Conservation (phyloP, 192 early-diverging fungal species). For the Coemansia sp. region DNA sequence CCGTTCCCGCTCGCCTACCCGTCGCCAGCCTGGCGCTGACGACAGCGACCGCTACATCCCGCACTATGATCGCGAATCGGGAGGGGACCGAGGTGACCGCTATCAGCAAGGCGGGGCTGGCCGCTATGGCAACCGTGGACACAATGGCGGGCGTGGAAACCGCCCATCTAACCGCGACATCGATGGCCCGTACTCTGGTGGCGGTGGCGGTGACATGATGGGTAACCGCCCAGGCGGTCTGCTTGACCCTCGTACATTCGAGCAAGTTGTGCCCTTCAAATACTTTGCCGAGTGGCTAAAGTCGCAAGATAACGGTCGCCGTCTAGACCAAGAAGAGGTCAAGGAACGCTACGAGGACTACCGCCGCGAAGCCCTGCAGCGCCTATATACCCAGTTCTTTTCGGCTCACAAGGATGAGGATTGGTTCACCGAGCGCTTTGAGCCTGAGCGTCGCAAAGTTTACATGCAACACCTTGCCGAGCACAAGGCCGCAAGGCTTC, state of each 20-base stretch:
- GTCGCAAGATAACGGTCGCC: constrained; percentile 58
- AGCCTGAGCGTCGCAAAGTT: constrained; percentile 66
- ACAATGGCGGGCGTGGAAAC: constrained; percentile 39
- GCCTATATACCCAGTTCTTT: constrained; percentile 73
- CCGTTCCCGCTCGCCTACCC: constrained; percentile 47
- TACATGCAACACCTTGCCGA: constrained; percentile 55
- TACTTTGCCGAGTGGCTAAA: constrained; percentile 72
- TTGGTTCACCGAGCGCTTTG: constrained; percentile 94
- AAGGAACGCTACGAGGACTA: constrained; percentile 79
- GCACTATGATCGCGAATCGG: constrained; percentile 77
- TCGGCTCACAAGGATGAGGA: constrained; percentile 73
- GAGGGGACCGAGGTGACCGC: constrained; percentile 35
- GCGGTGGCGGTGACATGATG: constrained; percentile 32
- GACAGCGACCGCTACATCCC: constrained; percentile 80
- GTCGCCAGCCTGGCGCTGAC: constrained; percentile 38
- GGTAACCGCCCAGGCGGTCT: constrained; percentile 27
- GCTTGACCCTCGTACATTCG: constrained; percentile 73
- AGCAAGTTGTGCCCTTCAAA: constrained; percentile 74
- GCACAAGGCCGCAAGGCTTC: constrained; percentile 58
- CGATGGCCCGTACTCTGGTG: constrained; percentile 42
- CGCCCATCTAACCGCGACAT: constrained; percentile 41
- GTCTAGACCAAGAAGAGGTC: constrained; percentile 76
- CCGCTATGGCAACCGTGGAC: constrained; percentile 29
- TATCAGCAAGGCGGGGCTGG: constrained; percentile 35
- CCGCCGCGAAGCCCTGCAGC: constrained; percentile 71